Conservation (phyloP, 2,329 filamentous ascomycete species). For the Penicillium thymicola region DNA sequence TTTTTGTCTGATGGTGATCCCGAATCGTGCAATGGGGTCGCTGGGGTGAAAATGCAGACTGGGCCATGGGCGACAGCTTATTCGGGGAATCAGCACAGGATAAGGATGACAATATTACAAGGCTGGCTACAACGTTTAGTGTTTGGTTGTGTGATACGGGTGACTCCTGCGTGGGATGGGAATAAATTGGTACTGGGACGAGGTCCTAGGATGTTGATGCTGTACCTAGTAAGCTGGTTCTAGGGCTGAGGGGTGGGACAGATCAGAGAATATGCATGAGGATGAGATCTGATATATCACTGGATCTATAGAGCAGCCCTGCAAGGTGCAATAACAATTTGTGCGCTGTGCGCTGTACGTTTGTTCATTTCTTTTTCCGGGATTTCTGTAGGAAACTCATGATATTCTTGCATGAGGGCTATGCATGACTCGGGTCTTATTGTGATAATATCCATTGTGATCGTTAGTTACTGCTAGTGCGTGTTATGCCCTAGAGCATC, state of each 20-base stretch:
- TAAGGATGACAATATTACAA: not conserved
- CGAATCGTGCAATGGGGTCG: not conserved
- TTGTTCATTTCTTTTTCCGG: not conserved
- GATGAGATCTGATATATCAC: constrained; percentile 16
- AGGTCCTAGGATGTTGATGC: not conserved
- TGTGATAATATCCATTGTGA: not conserved
- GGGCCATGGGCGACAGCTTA: not conserved
- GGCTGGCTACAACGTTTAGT: too few species aligned
- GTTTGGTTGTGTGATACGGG: not conserved
- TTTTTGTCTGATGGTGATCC: not conserved
- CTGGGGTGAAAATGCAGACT: not conserved
- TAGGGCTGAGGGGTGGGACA: constrained; percentile 2
- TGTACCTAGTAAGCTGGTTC: not conserved
- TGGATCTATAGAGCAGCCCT: not conserved
- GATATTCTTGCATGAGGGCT: not conserved
- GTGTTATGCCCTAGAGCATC: not conserved
- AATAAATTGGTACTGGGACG: not conserved
- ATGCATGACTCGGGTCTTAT: not conserved
- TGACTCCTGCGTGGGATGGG: not conserved
- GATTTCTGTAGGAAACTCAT: not conserved
- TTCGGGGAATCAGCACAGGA: not conserved
- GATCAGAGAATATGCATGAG: constrained; percentile 8
- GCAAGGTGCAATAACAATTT: not conserved
- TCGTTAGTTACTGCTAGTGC: constrained; percentile 6
- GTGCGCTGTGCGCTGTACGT: not conserved